Base-by-base conservation (phyloP, 1,139 yeast species). In the Zygosaccharomyces sapae region DNA sequence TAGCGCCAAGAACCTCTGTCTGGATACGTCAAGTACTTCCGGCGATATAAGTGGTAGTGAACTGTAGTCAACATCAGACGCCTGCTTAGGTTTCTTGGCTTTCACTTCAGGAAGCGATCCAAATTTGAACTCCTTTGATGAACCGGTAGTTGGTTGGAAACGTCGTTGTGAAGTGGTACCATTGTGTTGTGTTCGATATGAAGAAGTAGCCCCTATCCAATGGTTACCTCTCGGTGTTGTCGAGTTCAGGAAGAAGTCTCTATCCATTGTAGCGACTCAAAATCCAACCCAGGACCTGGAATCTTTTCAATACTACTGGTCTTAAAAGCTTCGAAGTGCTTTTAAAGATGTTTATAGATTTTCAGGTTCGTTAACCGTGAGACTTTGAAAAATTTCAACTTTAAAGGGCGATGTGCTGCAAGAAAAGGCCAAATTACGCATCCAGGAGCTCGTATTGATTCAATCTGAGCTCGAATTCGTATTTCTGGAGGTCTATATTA, bases 1-100 rank as follows among this genome's bases (percentile, higher is more conserved):
- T 20, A 82, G 67, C 5, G 81, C 75, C 47, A 86, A 74, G 41
- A 80, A 66, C 54, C 96, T 70, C 65, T 92, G 97, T 22, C 84
- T 83, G n/a, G 86, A 88, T n/a, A 79, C 79, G 56, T 89, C 96
- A 27, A 90, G 64, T 1, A 81, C 67, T 6, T 73, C 68, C 3
- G 77, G 68, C 1, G 87, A 81, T 43, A 83, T 77, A 45, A 81
- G 66, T 2, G 80, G 75, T 33, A 53, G 22, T 5, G 48, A 27
- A 31, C 25, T 27, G 25, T 19, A 20, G n/a, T 38, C 34, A 7
- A 38, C 16, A 22, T 24, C 37, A 9, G 20, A 13, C 20, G 10
- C 22, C 10, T 36, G n/a, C 4, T 24, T 35, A 13, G 39, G 34
- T 34, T 42, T 37, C 41, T 44, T 49, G 40, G 46, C 25, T 29